These are phyloP conservation scores for Saccharomycopsis sp. DNA, from an alignment of 805 yeast species.

Conservation along the genomic window DNA sequence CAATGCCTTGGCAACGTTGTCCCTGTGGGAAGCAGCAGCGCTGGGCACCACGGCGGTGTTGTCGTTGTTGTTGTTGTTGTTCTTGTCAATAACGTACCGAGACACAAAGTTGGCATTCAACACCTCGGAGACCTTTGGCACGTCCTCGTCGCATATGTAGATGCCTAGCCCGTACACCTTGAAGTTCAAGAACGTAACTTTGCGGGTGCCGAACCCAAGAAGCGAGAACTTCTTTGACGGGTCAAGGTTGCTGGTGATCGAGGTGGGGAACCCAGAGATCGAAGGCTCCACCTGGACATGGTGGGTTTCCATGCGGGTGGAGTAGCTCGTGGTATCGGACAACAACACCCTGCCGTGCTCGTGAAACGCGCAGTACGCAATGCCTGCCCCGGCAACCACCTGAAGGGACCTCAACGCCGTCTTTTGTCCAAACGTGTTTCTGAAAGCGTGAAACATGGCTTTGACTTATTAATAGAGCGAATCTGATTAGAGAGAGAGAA, in stretches of 20 bases:
- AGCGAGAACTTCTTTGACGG: constrained; percentile 37
- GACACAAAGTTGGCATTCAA: constrained; percentile 37
- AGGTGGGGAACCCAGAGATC: constrained; percentile 41
- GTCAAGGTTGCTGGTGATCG: constrained; percentile 20
- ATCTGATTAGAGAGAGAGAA: too few species aligned
- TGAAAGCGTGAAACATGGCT: too few species aligned
- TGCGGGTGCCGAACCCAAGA: constrained; percentile 73
- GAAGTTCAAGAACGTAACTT: constrained; percentile 73
- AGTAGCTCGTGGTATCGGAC: too few species aligned
- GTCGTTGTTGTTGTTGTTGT: too few species aligned
- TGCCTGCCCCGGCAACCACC: too few species aligned
- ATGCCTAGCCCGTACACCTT: constrained; percentile 85
- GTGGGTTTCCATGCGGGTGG: neutral
- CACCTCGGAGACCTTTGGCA: constrained; percentile 31
- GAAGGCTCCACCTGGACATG: constrained; percentile 38
- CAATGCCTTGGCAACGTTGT: constrained; percentile 36
- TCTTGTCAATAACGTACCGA: constrained; percentile 28
- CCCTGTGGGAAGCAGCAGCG: constrained; percentile 28
- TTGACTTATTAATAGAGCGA: too few species aligned
- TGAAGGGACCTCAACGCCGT: too few species aligned
- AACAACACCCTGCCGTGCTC: too few species aligned
- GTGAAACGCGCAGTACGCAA: too few species aligned
- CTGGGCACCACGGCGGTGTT: too few species aligned
- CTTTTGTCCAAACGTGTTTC: too few species aligned
- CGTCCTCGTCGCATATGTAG: constrained; percentile 60